Evolutionary conservation across 2,329 filamentous ascomycete species (phyloP).

Genomic region (Epichloe brachyelytri): DNA sequence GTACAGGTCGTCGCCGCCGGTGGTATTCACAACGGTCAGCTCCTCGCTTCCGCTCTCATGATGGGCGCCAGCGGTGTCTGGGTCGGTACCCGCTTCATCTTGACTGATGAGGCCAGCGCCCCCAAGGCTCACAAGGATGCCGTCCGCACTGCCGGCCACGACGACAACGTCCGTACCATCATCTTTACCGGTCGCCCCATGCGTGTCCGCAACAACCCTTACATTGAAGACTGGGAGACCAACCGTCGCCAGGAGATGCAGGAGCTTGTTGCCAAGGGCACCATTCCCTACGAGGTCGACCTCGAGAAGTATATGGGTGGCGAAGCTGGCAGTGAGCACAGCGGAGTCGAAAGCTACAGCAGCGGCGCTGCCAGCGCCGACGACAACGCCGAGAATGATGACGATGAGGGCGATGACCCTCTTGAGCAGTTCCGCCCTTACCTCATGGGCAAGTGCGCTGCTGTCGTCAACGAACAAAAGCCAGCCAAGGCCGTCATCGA

Average conservation of each 20-base stretch:
- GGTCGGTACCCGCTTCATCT: slow-evolving; percentile 93
- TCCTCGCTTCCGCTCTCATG: slow-evolving; percentile 80
- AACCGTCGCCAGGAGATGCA: slow-evolving; percentile 86
- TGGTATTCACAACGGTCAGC: slow-evolving; percentile 86
- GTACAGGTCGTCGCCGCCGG: slow-evolving; percentile 91
- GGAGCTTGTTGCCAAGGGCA: slow-evolving; percentile 75
- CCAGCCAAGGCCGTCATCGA: slow-evolving; percentile 83
- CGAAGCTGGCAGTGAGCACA: slow-evolving; percentile 51
- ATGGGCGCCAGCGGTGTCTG: slow-evolving; percentile 87
- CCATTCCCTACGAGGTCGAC: slow-evolving; percentile 89
- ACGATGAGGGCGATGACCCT: slow-evolving; percentile 66
- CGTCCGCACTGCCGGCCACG: slow-evolving; percentile 78
- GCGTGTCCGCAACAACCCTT: slow-evolving; percentile 83
- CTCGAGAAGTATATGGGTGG: slow-evolving; percentile 64
- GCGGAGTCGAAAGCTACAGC: slow-evolving; percentile 42
- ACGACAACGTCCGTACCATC: slow-evolving; percentile 93
- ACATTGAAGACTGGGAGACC: slow-evolving; percentile 93
- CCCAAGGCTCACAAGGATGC: slow-evolving; percentile 91
- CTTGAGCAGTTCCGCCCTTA: slow-evolving; percentile 86
- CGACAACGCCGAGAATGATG: slow-evolving; percentile 56
- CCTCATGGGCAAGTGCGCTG: slow-evolving; percentile 94
- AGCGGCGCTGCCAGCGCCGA: slow-evolving; percentile 52
- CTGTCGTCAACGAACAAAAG: slow-evolving; percentile 88
- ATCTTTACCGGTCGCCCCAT: slow-evolving; percentile 97
- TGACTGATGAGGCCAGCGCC: slow-evolving; percentile 87